phyloP scores from a whole-genome alignment of 768 basidiomycete species.

The Pilatotrama ljubarskyi region DNA sequence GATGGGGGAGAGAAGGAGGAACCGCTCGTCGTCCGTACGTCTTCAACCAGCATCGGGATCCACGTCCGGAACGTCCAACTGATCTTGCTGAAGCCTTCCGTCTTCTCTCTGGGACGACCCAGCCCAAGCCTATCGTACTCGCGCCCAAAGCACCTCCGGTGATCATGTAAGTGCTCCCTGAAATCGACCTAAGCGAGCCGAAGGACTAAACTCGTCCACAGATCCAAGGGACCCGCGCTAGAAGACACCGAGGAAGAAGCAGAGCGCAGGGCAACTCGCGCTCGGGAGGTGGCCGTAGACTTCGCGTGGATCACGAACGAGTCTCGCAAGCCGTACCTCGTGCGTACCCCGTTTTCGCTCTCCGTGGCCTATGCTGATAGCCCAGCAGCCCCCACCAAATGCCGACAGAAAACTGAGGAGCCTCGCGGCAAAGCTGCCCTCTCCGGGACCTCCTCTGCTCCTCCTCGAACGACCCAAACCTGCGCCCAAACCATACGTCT shows the following conservation, averaged over 20 bases:
- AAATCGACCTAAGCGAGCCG: too few relatives aligned
- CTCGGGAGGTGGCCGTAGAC: conserved; percentile 33
- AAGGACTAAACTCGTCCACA: conserved; percentile 6
- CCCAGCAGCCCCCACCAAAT: background rate
- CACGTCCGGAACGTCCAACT: background rate
- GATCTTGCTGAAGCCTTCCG: conserved; percentile 24
- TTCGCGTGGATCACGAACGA: conserved; percentile 26
- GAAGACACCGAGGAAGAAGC: conserved; percentile 35
- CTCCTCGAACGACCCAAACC: conserved; percentile 3
- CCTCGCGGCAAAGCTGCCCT: background rate
- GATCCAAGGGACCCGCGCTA: conserved; percentile 28
- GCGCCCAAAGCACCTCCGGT: conserved; percentile 23
- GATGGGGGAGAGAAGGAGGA: background rate
- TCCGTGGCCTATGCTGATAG: background rate
- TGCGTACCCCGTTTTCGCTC: conserved; percentile 17
- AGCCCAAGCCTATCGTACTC: conserved; percentile 24
- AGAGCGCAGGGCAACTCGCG: conserved; percentile 25
- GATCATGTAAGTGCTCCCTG: conserved; percentile 20
- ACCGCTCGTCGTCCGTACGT: conserved; percentile 12
- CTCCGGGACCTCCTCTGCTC: background rate
- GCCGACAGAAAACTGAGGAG: conserved; percentile 6
- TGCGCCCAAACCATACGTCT: background rate
- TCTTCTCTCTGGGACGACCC: conserved; percentile 22
- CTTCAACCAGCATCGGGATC: background rate
- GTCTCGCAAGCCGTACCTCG: conserved; percentile 24